These are phyloP conservation scores for Asterochloris erici DNA, from an alignment of 139 green algal species.

Conservation along the genomic window DNA sequence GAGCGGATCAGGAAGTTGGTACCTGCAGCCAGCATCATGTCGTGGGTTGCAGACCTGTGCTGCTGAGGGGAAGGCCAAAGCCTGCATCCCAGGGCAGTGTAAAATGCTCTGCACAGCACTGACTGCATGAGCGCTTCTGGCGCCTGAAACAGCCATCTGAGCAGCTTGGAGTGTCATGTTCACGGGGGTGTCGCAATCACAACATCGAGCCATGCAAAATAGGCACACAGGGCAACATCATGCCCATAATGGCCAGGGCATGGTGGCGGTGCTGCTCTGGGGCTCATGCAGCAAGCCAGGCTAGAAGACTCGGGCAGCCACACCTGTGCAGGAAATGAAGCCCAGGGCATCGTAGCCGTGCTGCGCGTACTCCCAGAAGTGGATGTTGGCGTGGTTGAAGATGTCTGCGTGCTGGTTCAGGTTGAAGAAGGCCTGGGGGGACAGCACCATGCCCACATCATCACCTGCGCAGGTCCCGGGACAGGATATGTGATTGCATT, in stretches of 20 bases:
- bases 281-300: no score
- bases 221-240: no score
- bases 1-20: slow-evolving; percentile 33
- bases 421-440: slow-evolving; percentile 52
- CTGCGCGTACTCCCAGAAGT: slow-evolving; percentile 53
- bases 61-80: background rate
- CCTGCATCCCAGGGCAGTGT: background rate
- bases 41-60: background rate
- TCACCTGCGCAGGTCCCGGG: background rate
- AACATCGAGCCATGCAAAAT: no score
- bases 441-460: slow-evolving; percentile 37
- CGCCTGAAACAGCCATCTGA: no score
- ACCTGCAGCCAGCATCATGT: slow-evolving; percentile 27
- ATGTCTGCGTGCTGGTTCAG: slow-evolving; percentile 45
- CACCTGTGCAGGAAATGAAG: slow-evolving; percentile 37
- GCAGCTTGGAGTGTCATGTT: no score
- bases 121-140: no score
- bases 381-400: slow-evolving; percentile 72
- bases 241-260: no score
- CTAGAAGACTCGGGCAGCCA: no score
- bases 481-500: no score
- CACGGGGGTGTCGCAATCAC: no score
- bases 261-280: no score
- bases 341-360: slow-evolving; percentile 32
- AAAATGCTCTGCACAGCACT: background rate